Evolutionary conservation across 345 rosid genomes (phyloP), one percentile per base, ranked within the genome.

Genomic region (Pelargonium nanum): DNA sequence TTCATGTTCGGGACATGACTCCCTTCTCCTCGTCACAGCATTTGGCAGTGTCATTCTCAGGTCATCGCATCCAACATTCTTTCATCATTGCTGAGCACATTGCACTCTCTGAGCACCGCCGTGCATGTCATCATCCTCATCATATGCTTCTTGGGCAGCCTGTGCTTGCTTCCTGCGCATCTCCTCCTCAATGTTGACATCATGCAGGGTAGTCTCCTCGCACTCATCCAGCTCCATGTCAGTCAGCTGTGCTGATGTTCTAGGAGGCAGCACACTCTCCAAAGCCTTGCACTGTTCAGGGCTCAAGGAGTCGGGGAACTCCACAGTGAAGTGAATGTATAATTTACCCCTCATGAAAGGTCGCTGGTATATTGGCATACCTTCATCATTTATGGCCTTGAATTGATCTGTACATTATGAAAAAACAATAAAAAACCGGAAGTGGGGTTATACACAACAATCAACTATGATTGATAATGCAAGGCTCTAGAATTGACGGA

Each of bases 271-370:
- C 34, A 77, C 63, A 50, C 81, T 56, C 73, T 82, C 86, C 6
- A 85, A 25, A 19, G 71, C 63, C 70, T 72, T 73, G 73, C 82
- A 74, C 64, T 85, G 90, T 12, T 84, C 90, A 1, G 76, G 72
- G 70, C 54, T 61, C 12, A 88, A 55, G 0, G 85, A 72, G 10
- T 80, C 86, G 0, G 88, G 87, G 73, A 88, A 85, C 2, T 70
- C 88, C 53, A 88, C 88, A 1, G 71, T 80, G 65, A 84, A 85
- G 60, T 82, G 83, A 63, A 88, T 78, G 72, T 82, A 85, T 17
- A 82, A 68, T 73, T 85, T 85, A 55, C 96, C 93, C 68, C 34
- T 88, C 90, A 85, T 84, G 79, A 85, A 85, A 1, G 93, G 87
- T 74, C 88, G 73, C 56, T 72, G 76, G 66, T 85, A 74, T 40